Evolutionary conservation across 108 stramenopile genomes (phyloP).

Genomic region (Discostella stelligeroides): DNA sequence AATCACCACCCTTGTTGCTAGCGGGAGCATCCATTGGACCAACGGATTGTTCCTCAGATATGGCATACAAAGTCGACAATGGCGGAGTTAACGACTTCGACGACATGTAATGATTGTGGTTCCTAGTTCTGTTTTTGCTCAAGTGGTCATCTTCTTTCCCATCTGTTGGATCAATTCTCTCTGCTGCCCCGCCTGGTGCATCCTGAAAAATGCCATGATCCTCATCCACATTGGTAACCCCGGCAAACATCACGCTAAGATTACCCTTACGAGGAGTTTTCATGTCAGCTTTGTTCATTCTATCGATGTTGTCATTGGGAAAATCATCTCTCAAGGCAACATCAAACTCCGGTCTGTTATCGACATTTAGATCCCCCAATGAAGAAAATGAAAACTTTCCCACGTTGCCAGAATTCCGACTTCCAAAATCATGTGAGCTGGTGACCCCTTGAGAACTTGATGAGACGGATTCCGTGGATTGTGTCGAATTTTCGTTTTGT

Average conservation of each 20-base stretch:
- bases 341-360: not conserved
- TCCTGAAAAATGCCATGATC: not conserved
- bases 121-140: not conserved
- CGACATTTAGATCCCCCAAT: not conserved
- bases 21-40: too few relatives aligned
- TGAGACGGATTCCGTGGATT: not conserved
- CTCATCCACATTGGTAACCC: not conserved
- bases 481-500: slow-evolving; percentile 7
- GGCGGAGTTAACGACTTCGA: too few relatives aligned
- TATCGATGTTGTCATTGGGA: not conserved
- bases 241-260: not conserved
- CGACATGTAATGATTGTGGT: too few relatives aligned
- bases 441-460: slow-evolving; percentile 1
- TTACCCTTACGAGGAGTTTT: slow-evolving; percentile 2
- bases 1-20: too few relatives aligned
- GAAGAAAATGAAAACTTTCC: not conserved
- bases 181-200: not conserved
- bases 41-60: not conserved
- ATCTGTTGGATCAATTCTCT: not conserved
- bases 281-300: not conserved
- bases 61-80: slow-evolving; percentile 7
- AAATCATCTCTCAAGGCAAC: not conserved
- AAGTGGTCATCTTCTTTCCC: not conserved
- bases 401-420: not conserved
- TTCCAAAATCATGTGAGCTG: not conserved